A percentile compares a stretch with the other conserved stretches of the same genome.
Conservation (phyloP, 2,329 filamentous ascomycete genomes). For the Penicillium sp. region DNA sequence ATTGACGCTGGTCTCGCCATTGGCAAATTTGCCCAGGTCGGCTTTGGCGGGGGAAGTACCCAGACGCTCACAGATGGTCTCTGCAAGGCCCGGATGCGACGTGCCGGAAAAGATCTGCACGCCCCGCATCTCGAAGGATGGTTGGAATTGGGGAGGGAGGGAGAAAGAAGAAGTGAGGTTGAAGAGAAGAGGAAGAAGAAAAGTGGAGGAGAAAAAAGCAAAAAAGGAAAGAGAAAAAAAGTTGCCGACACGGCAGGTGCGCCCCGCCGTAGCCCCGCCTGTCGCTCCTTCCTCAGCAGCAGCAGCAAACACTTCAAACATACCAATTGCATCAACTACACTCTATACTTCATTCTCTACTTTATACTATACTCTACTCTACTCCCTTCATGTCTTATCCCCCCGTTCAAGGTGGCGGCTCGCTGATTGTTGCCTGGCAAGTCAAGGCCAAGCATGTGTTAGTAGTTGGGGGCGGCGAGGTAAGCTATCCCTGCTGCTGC, state of each 20-base stretch:
- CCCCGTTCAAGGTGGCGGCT: slow-evolving; percentile 84
- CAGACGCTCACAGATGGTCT: slow-evolving; percentile 68
- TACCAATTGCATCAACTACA: neutral
- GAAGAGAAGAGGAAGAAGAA: neutral
- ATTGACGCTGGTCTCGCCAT: slow-evolving; percentile 71
- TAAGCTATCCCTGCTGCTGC: too few species aligned
- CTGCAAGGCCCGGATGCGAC: slow-evolving; percentile 66
- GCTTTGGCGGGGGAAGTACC: slow-evolving; percentile 64
- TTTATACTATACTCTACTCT: neutral
- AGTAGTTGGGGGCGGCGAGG: slow-evolving; percentile 95
- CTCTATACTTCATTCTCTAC: neutral
- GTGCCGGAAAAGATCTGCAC: slow-evolving; percentile 70
- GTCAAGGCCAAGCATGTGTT: slow-evolving; percentile 84
- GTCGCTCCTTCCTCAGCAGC: neutral
- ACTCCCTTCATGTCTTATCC: slow-evolving; percentile 59
- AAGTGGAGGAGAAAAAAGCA: slow-evolving; percentile 12
- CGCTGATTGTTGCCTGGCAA: slow-evolving; percentile 94
- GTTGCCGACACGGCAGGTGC: slow-evolving; percentile 18
- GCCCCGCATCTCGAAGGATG: slow-evolving; percentile 58
- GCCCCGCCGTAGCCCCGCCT: slow-evolving; percentile 23
- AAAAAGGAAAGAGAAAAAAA: slow-evolving; percentile 17
- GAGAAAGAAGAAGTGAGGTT: slow-evolving; percentile 14
- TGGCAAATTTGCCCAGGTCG: slow-evolving; percentile 68
- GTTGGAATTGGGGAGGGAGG: slow-evolving; percentile 19
- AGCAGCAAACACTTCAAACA: too few species aligned